These are phyloP conservation scores for Penstemon davidsonii DNA, from an alignment of 257 asterid genomes.

Conservation along the genomic window DNA sequence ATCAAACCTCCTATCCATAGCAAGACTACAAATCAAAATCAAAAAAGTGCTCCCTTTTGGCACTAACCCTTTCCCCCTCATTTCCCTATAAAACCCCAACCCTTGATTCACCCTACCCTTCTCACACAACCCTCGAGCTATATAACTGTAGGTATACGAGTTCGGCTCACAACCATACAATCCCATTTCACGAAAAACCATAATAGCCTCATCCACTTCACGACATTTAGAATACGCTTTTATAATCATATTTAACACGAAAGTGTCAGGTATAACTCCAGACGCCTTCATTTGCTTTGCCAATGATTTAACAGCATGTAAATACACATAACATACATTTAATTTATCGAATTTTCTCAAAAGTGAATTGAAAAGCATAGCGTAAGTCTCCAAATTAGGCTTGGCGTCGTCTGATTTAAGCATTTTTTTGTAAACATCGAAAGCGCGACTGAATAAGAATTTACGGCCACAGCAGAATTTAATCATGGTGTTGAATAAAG, in stretches of 20 bases:
- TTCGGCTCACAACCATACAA: slow-evolving; percentile 87
- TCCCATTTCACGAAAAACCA: slow-evolving; percentile 90
- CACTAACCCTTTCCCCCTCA: slow-evolving; percentile 63
- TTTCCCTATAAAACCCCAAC: slow-evolving; percentile 56
- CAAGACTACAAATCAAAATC: slow-evolving; percentile 74
- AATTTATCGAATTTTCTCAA: slow-evolving; percentile 64
- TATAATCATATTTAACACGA: slow-evolving; percentile 78
- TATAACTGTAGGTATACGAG: slow-evolving; percentile 66
- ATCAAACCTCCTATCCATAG: slow-evolving; percentile 67
- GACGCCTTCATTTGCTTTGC: slow-evolving; percentile 81
- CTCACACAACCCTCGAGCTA: slow-evolving; percentile 72
- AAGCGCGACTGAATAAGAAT: slow-evolving; percentile 73
- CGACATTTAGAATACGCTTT: slow-evolving; percentile 78
- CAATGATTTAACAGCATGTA: slow-evolving; percentile 72
- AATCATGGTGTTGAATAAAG: slow-evolving; percentile 77
- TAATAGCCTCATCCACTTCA: slow-evolving; percentile 74
- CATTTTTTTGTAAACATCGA: slow-evolving; percentile 87
- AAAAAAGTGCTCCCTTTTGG: slow-evolving; percentile 58
- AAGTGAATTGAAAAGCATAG: slow-evolving; percentile 59
- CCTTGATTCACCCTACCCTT: slow-evolving; percentile 78
- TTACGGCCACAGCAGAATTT: slow-evolving; percentile 78
- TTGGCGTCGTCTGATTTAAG: slow-evolving; percentile 57
- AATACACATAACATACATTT: slow-evolving; percentile 70
- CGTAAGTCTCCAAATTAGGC: slow-evolving; percentile 76
- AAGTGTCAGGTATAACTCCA: slow-evolving; percentile 78